Conservation (phyloP, 176 grass and related monocot genomes). For the Aegilops umbellulata region DNA sequence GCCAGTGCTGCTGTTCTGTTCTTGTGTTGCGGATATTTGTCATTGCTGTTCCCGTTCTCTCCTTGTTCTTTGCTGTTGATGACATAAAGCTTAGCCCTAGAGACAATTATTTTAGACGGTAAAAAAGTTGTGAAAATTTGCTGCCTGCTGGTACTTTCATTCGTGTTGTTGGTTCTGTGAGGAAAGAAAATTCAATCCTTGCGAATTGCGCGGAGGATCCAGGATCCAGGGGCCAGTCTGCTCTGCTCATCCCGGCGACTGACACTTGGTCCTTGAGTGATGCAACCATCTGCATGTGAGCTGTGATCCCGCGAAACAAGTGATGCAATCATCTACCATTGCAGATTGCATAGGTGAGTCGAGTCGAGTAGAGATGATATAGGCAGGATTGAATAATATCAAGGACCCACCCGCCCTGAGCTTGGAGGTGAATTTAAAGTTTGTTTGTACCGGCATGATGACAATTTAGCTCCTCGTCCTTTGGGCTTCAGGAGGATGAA, state of each 20-base stretch:
- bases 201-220: conserved; percentile 8
- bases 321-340: conserved; percentile 33
- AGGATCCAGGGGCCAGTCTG: conserved; percentile 4
- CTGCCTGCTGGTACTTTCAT: not conserved
- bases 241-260: conserved; percentile 21
- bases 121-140: conserved; percentile 28
- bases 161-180: not conserved
- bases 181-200: not conserved
- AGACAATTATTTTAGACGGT: conserved; percentile 45
- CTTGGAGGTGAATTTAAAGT: conserved; percentile 16
- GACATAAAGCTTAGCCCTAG: conserved; percentile 44
- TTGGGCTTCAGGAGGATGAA: not conserved
- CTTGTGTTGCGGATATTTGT: conserved; percentile 32
- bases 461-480: not conserved
- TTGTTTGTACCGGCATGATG: conserved; percentile 3
- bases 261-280: not conserved
- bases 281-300: conserved; percentile 26
- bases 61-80: conserved; percentile 34
- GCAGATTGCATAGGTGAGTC: conserved; percentile 20
- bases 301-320: not conserved
- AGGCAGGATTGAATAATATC: conserved; percentile 25
- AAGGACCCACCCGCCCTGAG: conserved; percentile 3
- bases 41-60: conserved; percentile 29
- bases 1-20: not conserved
- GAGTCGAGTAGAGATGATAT: conserved; percentile 14